A percentile compares a stretch with the other conserved stretches of the same genome.
phyloP scores from a whole-genome alignment of 495 filamentous ascomycete genomes.

The Lasiosphaeria hispida region DNA sequence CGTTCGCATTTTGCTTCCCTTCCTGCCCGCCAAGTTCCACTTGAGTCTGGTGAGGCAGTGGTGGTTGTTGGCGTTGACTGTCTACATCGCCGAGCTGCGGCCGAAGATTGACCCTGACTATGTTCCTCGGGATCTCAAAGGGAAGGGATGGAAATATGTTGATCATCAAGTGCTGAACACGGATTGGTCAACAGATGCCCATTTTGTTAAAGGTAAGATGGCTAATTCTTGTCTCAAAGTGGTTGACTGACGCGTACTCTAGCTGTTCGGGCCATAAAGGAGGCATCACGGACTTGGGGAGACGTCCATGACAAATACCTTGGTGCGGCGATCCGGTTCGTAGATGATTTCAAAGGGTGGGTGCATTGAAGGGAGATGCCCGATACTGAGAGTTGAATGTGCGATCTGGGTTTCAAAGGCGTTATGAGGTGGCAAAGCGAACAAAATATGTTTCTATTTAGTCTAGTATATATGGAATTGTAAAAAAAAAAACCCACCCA shows the following conservation, averaged over 20 bases:
- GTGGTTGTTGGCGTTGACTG: constrained; percentile 78
- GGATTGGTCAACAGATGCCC: constrained; percentile 64
- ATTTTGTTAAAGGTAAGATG: constrained; percentile 71
- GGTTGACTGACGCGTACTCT: constrained; percentile 5
- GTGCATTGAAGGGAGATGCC: constrained; percentile 1
- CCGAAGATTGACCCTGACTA: constrained; percentile 65
- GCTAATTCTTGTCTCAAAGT: constrained; percentile 8
- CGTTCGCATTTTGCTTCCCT: constrained; percentile 76
- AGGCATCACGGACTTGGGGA: constrained; percentile 76
- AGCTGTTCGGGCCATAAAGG: constrained; percentile 71
- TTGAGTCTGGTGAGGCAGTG: constrained; percentile 73
- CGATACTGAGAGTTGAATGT: neutral
- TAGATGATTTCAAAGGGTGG: constrained; percentile 77
- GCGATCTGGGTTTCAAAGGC: neutral
- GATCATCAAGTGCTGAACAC: constrained; percentile 65
- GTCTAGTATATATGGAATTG: neutral
- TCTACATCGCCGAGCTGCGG: constrained; percentile 73
- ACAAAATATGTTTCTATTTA: neutral
- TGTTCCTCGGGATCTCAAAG: constrained; percentile 60
- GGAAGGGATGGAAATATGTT: constrained; percentile 74
- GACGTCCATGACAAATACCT: constrained; percentile 75
- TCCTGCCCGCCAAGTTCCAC: constrained; percentile 71
- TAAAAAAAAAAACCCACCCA: too few relatives aligned
- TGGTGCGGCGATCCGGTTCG: constrained; percentile 76
- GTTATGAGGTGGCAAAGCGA: neutral